Conservation (phyloP, 176 grass and related monocot species). For the Elymus sibiricus region DNA sequence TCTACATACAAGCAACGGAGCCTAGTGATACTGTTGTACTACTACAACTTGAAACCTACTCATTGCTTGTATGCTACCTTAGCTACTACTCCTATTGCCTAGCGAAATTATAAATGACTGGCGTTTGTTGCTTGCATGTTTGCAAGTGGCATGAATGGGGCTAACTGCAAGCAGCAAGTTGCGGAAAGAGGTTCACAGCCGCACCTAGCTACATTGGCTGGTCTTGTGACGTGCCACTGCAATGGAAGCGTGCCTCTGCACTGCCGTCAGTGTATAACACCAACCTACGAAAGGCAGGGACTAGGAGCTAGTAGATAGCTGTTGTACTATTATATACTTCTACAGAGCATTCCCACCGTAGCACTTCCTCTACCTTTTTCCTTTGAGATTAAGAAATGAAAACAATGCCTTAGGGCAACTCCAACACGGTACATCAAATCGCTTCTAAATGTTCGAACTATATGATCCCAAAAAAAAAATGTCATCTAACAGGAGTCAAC, state of each 20-base stretch:
- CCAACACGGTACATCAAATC: too few species aligned
- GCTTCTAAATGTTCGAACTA: too few species aligned
- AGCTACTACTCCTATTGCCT: neutral
- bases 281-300: neutral
- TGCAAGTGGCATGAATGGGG: constrained; percentile 23
- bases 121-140: neutral
- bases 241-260: neutral
- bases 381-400: neutral
- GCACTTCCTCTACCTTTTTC: neutral
- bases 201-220: neutral
- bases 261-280: neutral
- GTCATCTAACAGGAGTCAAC: too few species aligned
- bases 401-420: too few species aligned
- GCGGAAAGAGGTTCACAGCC: neutral
- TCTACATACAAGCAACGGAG: neutral
- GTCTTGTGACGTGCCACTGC: neutral
- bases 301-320: neutral
- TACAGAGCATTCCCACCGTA: neutral
- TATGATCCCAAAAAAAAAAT: too few species aligned
- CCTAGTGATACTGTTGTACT: neutral
- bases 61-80: neutral
- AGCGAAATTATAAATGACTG: neutral
- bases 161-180: constrained; percentile 23
- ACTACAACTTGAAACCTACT: constrained; percentile 2
- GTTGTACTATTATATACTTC: neutral